Evolutionary conservation across 176 grass and related monocot species (phyloP).

Genomic region (Aegilops bicornis): DNA sequence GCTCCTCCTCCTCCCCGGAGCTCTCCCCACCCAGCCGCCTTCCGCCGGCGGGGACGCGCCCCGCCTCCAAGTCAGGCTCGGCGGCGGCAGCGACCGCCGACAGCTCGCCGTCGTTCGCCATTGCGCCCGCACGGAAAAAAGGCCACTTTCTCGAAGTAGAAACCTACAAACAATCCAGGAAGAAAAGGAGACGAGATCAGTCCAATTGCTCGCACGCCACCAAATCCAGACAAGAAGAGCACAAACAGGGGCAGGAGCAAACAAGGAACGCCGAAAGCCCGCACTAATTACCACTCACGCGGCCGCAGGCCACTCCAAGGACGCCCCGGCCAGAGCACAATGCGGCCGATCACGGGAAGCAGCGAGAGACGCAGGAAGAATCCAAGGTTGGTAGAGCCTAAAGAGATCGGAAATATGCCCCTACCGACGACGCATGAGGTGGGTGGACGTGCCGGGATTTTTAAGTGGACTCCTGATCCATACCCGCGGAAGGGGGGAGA

Average conservation of each 20-base stretch:
- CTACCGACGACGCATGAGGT: conserved; percentile 16
- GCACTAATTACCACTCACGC: conserved; percentile 19
- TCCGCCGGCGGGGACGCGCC: neutral
- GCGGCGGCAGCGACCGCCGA: neutral
- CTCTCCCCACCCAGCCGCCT: conserved; percentile 5
- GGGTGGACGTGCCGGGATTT: neutral
- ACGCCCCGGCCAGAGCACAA: conserved; percentile 13
- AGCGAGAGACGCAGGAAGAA: conserved; percentile 18
- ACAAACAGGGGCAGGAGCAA: conserved; percentile 22
- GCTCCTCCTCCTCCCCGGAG: conserved; percentile 23
- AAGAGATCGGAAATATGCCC: neutral
- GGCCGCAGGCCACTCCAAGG: conserved; percentile 2
- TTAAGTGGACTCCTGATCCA: conserved; percentile 30
- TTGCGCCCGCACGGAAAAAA: conserved; percentile 12
- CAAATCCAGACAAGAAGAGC: conserved; percentile 15
- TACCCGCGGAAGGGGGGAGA: neutral
- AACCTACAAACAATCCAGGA: neutral
- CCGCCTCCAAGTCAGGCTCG: conserved; percentile 36
- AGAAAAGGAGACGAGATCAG: conserved; percentile 15
- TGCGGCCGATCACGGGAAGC: conserved; percentile 38
- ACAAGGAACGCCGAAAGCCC: conserved; percentile 43
- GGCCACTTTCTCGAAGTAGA: conserved; percentile 1
- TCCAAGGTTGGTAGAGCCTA: neutral
- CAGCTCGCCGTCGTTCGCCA: conserved; percentile 31
- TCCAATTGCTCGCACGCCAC: neutral